Conservation (phyloP, 495 filamentous ascomycete species). For the Penicillium pancosmium region DNA sequence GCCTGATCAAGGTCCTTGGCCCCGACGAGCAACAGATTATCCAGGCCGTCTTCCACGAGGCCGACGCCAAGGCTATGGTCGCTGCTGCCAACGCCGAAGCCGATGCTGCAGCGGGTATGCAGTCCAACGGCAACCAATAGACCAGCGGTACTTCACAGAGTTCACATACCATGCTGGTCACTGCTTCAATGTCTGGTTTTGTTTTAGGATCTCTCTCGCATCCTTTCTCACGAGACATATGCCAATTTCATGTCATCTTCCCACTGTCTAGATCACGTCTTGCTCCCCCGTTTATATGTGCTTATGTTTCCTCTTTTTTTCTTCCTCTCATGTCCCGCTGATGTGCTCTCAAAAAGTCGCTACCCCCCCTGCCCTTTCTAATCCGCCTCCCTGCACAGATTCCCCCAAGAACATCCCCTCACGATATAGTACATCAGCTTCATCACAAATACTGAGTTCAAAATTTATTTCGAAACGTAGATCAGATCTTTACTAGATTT, state of each 20-base stretch:
- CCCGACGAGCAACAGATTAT: slow-evolving; percentile 82
- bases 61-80: slow-evolving; percentile 60
- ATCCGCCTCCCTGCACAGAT: slow-evolving; percentile 38
- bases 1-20: slow-evolving; percentile 74
- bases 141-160: slow-evolving; percentile 11
- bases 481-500: neutral
- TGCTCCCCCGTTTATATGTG: slow-evolving; percentile 25
- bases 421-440: slow-evolving; percentile 36
- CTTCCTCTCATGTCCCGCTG: slow-evolving; percentile 27
- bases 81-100: slow-evolving; percentile 45
- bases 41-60: slow-evolving; percentile 77
- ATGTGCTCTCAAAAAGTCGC: slow-evolving; percentile 39
- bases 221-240: slow-evolving; percentile 41
- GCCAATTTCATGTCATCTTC: slow-evolving; percentile 36
- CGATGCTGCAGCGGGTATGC: slow-evolving; percentile 38
- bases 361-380: slow-evolving; percentile 19
- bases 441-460: slow-evolving; percentile 21
- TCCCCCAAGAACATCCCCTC: slow-evolving; percentile 16
- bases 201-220: slow-evolving; percentile 8
- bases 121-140: slow-evolving; percentile 44
- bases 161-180: neutral
- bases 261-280: slow-evolving; percentile 34
- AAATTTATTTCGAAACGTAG: neutral
- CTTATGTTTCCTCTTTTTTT: slow-evolving; percentile 11
- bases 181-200: slow-evolving; percentile 12